Evolutionary conservation across 1,139 yeast species (phyloP).

Genomic region (Hemisphaericaspora subhashii): DNA sequence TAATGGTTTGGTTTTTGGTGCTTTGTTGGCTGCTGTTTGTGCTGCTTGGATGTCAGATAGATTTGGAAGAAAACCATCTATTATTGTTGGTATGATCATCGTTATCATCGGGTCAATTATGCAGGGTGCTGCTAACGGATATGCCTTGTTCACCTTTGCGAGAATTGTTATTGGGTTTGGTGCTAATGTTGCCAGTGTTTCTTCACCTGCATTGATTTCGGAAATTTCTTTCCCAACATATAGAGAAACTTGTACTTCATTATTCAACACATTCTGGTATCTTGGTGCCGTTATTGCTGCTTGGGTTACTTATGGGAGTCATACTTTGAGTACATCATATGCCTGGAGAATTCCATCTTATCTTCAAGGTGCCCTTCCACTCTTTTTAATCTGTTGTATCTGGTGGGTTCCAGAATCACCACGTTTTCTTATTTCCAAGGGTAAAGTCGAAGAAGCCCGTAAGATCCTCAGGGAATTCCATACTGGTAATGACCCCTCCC

Average conservation of each 20-base stretch:
- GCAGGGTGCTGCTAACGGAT: slow-evolving; percentile 41
- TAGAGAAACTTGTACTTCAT: slow-evolving; percentile 45
- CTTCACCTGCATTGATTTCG: slow-evolving; percentile 40
- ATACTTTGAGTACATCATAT: slow-evolving; percentile 23
- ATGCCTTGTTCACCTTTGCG: slow-evolving; percentile 39
- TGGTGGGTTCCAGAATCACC: slow-evolving; percentile 49
- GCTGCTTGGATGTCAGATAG: slow-evolving; percentile 25
- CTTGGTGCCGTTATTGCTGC: slow-evolving; percentile 58
- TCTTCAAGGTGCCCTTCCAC: slow-evolving; percentile 42
- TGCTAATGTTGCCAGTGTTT: slow-evolving; percentile 32
- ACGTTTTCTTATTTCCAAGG: slow-evolving; percentile 38
- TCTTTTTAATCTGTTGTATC: slow-evolving; percentile 23
- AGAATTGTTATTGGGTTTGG: slow-evolving; percentile 47
- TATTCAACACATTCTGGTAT: slow-evolving; percentile 51
- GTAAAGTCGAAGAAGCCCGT: slow-evolving; percentile 37
- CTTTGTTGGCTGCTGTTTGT: slow-evolving; percentile 18
- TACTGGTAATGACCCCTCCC: slow-evolving; percentile 34
- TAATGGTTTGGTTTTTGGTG: slow-evolving; percentile 31
- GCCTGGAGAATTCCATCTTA: slow-evolving; percentile 50
- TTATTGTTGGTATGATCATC: slow-evolving; percentile 26
- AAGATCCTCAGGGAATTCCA: slow-evolving; percentile 42
- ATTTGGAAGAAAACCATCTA: slow-evolving; percentile 35
- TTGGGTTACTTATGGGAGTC: slow-evolving; percentile 53
- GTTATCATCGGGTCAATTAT: slow-evolving; percentile 38
- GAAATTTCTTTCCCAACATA: slow-evolving; percentile 49